These are phyloP conservation scores for Capsicum chinense DNA, from an alignment of 257 asterid genomes.

Conservation along the genomic window DNA sequence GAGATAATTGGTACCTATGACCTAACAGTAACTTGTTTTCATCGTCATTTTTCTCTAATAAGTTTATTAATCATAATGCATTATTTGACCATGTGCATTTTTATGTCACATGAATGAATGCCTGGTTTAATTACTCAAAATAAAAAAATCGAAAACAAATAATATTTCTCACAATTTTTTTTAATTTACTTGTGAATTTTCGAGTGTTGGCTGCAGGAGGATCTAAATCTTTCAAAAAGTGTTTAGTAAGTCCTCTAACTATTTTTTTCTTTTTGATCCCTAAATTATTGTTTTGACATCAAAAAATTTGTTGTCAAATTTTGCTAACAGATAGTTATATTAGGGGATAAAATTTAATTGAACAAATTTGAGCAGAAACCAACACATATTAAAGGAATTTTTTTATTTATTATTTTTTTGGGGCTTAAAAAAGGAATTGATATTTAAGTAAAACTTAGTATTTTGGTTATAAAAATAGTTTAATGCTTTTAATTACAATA, in stretches of 20 bases:
- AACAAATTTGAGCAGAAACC: too few species aligned
- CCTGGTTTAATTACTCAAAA: background rate
- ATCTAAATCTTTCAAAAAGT: background rate
- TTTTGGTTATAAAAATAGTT: too few species aligned
- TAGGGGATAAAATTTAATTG: too few species aligned
- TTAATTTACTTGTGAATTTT: background rate
- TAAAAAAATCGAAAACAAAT: background rate
- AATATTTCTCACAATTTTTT: background rate
- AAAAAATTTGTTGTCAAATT: too few species aligned
- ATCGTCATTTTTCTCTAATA: background rate
- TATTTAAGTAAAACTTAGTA: too few species aligned
- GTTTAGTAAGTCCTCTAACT: background rate
- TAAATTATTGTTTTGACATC: too few species aligned
- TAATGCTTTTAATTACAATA: too few species aligned
- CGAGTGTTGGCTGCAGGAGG: background rate
- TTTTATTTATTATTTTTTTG: too few species aligned
- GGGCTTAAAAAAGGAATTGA: too few species aligned
- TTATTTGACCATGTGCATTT: constrained; percentile 26
- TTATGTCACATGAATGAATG: constrained; percentile 12
- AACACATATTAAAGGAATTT: too few species aligned
- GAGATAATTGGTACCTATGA: background rate
- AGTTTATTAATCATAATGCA: constrained; percentile 21
- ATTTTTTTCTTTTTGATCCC: background rate
- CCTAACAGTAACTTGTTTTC: background rate
- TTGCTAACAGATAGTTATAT: too few species aligned